phyloP scores from a whole-genome alignment of 768 basidiomycete species.

The Russula griseocarnosa region DNA sequence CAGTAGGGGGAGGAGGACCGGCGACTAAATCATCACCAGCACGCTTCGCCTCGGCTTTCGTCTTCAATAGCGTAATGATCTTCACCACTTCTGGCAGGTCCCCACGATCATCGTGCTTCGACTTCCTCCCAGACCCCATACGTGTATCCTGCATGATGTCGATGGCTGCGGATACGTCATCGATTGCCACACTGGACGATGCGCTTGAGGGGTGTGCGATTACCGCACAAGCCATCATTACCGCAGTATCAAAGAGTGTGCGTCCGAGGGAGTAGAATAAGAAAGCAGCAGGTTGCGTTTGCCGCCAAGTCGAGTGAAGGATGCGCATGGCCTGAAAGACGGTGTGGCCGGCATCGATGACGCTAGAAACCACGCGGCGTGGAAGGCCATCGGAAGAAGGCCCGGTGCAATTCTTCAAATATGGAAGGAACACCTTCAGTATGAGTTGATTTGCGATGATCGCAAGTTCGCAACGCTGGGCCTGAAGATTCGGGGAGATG shows the following conservation, averaged over 20 bases:
- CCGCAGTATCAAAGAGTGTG: conserved; percentile 61
- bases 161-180: conserved; percentile 44
- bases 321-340: conserved; percentile 52
- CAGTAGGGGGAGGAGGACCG: conserved; percentile 29
- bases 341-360: conserved; percentile 61
- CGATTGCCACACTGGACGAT: conserved; percentile 46
- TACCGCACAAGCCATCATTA: conserved; percentile 59
- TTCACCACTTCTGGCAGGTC: conserved; percentile 36
- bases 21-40: conserved; percentile 23
- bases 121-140: conserved; percentile 30
- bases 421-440: conserved; percentile 64
- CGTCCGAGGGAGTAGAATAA: conserved; percentile 58
- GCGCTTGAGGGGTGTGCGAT: conserved; percentile 49
- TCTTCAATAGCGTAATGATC: conserved; percentile 22
- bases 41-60: conserved; percentile 39
- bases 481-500: conserved; percentile 40
- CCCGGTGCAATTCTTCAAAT: conserved; percentile 40
- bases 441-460: conserved; percentile 58
- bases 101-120: conserved; percentile 37
- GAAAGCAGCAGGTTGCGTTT: conserved; percentile 45
- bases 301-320: conserved; percentile 42
- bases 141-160: conserved; percentile 40
- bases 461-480: conserved; percentile 56
- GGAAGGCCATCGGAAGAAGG: conserved; percentile 35
- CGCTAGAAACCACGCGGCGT: conserved; percentile 54